A percentile compares a stretch with the other conserved stretches of the same genome.
These are phyloP conservation scores for sorghum (Sorghum bicolor) DNA, from an alignment of 176 grass and related monocot species.

Conservation along the genomic window DNA sequence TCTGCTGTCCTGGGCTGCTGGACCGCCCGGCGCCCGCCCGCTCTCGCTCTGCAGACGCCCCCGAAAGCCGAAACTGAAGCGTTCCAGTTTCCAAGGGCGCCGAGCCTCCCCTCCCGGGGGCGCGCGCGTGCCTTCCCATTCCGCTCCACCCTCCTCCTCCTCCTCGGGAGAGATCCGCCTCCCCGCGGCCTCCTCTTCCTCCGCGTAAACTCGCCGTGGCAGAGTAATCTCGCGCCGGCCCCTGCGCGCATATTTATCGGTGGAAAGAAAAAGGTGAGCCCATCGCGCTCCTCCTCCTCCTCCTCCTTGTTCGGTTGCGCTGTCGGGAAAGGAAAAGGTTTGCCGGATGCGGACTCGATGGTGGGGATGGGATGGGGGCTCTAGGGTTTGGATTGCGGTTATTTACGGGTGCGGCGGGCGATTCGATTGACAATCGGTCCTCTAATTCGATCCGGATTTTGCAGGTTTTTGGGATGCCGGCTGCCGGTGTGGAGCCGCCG, in stretches of 20 bases:
- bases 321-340: neutral
- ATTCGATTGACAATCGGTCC: neutral
- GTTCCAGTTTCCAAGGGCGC: no score
- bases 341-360: neutral
- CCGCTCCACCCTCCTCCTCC: no score
- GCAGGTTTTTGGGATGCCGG: constrained; percentile 35
- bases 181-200: neutral
- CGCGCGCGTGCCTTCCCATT: no score
- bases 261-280: neutral
- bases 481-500: constrained; percentile 30
- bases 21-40: no score
- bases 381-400: constrained; percentile 22
- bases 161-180: no score
- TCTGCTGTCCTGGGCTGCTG: no score
- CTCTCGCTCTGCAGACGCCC: no score
- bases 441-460: constrained; percentile 21
- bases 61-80: neutral
- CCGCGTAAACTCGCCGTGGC: neutral
- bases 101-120: no score
- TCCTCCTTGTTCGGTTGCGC: neutral
- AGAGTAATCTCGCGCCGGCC: neutral
- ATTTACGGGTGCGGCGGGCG: neutral
- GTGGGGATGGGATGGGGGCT: neutral
- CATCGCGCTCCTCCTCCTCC: neutral
- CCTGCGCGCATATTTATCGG: neutral